Percentiles rank a stretch among this genome's conserved stretches.
Conservation (phyloP, 495 filamentous ascomycete species). For the Aspergillus biplanus region DNA sequence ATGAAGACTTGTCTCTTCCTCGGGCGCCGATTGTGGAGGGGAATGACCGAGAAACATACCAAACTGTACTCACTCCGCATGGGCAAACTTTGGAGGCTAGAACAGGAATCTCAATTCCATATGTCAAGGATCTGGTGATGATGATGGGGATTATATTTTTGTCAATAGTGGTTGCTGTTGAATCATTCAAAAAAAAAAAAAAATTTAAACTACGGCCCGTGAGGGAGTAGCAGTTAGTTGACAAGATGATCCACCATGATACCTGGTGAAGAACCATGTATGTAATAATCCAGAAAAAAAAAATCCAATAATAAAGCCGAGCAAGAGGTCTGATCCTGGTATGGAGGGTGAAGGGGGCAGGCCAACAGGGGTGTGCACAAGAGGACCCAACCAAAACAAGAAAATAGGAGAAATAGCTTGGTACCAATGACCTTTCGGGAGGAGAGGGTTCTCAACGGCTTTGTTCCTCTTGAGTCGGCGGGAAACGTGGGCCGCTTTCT, state of each 20-base stretch:
- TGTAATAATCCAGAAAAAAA: constrained; percentile 2
- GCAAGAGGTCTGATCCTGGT: neutral
- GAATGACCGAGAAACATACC: neutral
- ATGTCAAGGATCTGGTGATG: neutral
- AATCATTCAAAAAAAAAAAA: neutral
- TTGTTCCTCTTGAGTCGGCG: constrained; percentile 5
- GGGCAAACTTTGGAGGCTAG: neutral
- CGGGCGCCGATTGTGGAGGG: neutral
- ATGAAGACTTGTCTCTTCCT: neutral
- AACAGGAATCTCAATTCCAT: neutral
- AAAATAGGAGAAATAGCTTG: neutral
- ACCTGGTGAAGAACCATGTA: neutral
- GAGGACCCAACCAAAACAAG: constrained; percentile 7
- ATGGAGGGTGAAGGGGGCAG: neutral
- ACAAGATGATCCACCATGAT: constrained; percentile 1
- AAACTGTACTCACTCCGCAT: neutral
- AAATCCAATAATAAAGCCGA: neutral
- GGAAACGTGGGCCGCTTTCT: constrained; percentile 21
- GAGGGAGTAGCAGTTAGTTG: constrained; percentile 3
- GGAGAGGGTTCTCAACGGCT: neutral
- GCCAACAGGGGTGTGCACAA: neutral
- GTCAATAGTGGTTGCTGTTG: neutral
- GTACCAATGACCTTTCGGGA: too few species aligned
- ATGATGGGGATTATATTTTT: neutral
- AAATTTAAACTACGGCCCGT: neutral